Conservation (phyloP, 305 asterid species). For the Andrographis paniculata region DNA sequence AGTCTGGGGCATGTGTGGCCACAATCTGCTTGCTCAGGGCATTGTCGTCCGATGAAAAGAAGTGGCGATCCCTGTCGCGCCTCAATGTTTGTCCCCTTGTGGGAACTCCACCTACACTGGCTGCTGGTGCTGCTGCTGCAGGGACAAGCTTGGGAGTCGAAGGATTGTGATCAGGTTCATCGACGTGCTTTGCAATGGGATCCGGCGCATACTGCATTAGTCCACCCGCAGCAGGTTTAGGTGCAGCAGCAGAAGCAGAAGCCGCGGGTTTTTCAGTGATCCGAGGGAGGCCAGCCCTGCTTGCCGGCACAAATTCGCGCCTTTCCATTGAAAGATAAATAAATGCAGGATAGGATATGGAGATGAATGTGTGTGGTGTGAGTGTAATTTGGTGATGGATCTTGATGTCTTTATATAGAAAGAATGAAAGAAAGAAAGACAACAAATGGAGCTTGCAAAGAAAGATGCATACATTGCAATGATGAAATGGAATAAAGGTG, state of each 20-base stretch:
- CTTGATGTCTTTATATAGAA: slow-evolving; percentile 24
- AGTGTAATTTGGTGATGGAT: slow-evolving; percentile 14
- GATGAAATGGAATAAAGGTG: slow-evolving; percentile 36
- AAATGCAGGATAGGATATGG: slow-evolving; percentile 3
- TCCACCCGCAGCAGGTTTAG: background rate
- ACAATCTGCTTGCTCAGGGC: slow-evolving; percentile 58
- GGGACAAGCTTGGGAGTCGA: no score
- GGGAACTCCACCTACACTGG: no score
- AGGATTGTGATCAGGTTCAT: no score
- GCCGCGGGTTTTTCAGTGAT: background rate
- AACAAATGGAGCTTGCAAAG: no score
- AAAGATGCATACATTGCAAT: slow-evolving; percentile 4
- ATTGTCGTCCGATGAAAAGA: slow-evolving; percentile 43
- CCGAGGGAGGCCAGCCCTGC: slow-evolving; percentile 12
- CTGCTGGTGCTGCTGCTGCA: no score
- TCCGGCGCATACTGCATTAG: background rate
- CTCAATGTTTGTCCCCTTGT: slow-evolving; percentile 17
- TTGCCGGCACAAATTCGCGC: slow-evolving; percentile 17
- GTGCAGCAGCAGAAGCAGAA: background rate
- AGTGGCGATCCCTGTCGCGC: slow-evolving; percentile 31
- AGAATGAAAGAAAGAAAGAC: background rate
- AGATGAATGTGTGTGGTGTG: background rate
- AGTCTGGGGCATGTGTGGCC: slow-evolving; percentile 58
- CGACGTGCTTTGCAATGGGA: no score
- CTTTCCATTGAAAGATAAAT: slow-evolving; percentile 17